These are phyloP conservation scores for Ganoderma sp. DNA, from an alignment of 1,284 basidiomycete genomes.

Conservation along the genomic window DNA sequence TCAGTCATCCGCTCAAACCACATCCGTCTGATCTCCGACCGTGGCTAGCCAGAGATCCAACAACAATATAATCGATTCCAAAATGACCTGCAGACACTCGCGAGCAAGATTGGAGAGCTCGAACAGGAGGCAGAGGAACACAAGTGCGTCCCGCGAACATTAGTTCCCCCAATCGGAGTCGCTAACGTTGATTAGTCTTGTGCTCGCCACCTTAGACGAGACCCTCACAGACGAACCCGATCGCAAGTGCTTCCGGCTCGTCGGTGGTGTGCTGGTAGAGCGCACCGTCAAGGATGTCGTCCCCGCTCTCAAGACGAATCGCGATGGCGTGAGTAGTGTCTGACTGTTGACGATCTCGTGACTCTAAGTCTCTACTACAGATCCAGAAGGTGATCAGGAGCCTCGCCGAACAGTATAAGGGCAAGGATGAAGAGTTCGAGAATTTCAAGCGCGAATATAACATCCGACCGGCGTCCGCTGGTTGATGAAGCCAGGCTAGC, in stretches of 20 bases:
- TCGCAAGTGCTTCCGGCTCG: conserved; percentile 95
- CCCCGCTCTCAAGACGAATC: conserved; percentile 86
- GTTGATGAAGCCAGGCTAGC: conserved; percentile 2
- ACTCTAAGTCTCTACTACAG: conserved; percentile 45
- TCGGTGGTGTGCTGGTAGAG: conserved; percentile 96
- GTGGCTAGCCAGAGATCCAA: conserved; percentile 74
- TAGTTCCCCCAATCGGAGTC: neutral
- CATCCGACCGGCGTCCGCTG: conserved; percentile 62
- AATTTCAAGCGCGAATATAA: conserved; percentile 83
- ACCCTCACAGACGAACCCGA: conserved; percentile 80
- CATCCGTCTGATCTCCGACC: conserved; percentile 32
- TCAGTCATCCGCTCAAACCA: neutral
- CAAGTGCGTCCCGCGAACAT: conserved; percentile 51
- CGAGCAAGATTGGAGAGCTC: conserved; percentile 91
- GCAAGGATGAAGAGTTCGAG: conserved; percentile 86
- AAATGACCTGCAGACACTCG: conserved; percentile 84
- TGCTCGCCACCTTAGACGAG: conserved; percentile 86
- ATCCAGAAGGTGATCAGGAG: conserved; percentile 81
- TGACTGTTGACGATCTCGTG: conserved; percentile 8
- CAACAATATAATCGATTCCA: conserved; percentile 77
- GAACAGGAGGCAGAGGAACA: conserved; percentile 95
- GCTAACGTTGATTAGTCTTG: conserved; percentile 62
- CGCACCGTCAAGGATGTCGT: conserved; percentile 95
- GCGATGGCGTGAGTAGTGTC: conserved; percentile 69
- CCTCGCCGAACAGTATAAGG: conserved; percentile 85